These are phyloP conservation scores for Diplotaxis tenuifolia DNA, from an alignment of 345 rosid species.

Conservation along the genomic window DNA sequence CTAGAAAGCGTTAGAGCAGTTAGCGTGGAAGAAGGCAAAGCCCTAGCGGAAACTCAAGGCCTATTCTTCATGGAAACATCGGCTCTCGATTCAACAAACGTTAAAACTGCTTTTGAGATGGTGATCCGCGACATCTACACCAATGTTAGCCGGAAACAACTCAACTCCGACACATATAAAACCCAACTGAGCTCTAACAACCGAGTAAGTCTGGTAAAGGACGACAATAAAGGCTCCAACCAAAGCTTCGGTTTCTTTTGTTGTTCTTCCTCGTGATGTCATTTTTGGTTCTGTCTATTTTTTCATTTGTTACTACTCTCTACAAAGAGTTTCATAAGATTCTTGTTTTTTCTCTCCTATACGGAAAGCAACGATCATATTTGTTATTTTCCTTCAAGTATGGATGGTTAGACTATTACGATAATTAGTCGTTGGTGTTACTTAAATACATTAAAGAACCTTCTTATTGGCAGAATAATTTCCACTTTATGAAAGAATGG, in stretches of 20 bases:
- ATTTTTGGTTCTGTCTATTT: background rate
- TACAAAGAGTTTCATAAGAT: background rate
- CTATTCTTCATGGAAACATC: conserved; percentile 89
- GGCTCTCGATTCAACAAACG: conserved; percentile 82
- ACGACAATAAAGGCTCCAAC: conserved; percentile 43
- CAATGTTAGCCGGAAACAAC: conserved; percentile 69
- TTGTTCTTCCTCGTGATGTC: conserved; percentile 46
- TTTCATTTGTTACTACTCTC: conserved; percentile 6
- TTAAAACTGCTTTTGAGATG: conserved; percentile 69
- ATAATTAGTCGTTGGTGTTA: too few relatives aligned
- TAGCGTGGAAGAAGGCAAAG: conserved; percentile 68
- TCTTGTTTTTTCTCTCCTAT: background rate
- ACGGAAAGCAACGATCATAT: background rate
- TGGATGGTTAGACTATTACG: background rate
- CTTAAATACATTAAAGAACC: background rate
- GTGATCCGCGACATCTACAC: conserved; percentile 70
- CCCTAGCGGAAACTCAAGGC: conserved; percentile 65
- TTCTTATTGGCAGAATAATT: background rate
- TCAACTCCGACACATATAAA: conserved; percentile 68
- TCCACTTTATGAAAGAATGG: conserved; percentile 34
- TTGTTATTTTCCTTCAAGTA: background rate
- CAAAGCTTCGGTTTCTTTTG: conserved; percentile 62
- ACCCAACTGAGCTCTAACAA: conserved; percentile 60
- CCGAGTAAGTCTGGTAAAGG: conserved; percentile 60
- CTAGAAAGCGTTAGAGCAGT: conserved; percentile 35